phyloP scores from a whole-genome alignment of 768 basidiomycete species.

The Holtermanniella nyarrowii region DNA sequence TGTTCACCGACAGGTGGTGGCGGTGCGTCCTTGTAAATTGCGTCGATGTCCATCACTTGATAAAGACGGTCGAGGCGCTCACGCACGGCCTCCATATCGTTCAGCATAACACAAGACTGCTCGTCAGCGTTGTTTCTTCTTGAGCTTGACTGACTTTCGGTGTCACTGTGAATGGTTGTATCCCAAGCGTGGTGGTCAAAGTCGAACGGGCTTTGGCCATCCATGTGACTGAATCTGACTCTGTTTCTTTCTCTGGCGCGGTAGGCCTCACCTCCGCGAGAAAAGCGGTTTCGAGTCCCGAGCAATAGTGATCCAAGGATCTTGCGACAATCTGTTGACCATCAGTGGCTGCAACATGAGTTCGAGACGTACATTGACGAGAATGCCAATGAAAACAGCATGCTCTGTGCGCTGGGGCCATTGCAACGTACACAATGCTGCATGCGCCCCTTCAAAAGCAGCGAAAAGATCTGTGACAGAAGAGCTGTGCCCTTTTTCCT shows the following conservation, averaged over 20 bases:
- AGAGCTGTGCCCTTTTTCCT: slow-evolving; percentile 72
- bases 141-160: slow-evolving; percentile 46
- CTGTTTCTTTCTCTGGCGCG: slow-evolving; percentile 68
- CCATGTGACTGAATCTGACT: slow-evolving; percentile 50
- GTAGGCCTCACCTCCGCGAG: slow-evolving; percentile 86
- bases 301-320: slow-evolving; percentile 83
- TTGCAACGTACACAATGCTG: no score
- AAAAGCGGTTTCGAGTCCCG: slow-evolving; percentile 74
- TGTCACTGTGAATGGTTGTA: slow-evolving; percentile 89
- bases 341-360: no score
- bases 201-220: slow-evolving; percentile 46
- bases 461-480: slow-evolving; percentile 95
- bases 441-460: slow-evolving; percentile 80
- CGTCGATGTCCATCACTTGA: slow-evolving; percentile 79
- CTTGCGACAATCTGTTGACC: slow-evolving; percentile 93
- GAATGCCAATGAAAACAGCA: slow-evolving; percentile 75
- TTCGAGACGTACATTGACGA: slow-evolving; percentile 71
- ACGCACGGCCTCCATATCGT: slow-evolving; percentile 89
- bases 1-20: slow-evolving; percentile 8
- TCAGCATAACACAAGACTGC: slow-evolving; percentile 89
- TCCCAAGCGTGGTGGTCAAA: slow-evolving; percentile 48
- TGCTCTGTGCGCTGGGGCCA: slow-evolving; percentile 88
- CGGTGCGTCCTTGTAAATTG: slow-evolving; percentile 46
- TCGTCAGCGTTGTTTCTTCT: not conserved
- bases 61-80: slow-evolving; percentile 89